Base-by-base conservation (phyloP, 257 asterid species). In the Capsicum chinense region DNA sequence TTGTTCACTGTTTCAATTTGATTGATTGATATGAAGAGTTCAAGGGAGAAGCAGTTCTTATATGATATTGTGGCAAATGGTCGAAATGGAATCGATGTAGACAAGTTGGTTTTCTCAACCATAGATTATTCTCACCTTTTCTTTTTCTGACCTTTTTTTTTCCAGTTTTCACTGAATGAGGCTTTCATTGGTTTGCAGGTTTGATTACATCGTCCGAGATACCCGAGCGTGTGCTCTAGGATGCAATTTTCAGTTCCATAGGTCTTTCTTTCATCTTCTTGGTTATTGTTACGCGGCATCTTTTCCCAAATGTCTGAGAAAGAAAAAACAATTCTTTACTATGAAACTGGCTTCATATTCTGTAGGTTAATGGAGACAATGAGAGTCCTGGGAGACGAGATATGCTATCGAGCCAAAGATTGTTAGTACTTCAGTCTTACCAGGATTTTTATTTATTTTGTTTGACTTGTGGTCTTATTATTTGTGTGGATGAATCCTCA, bases 11-110 rank as follows among this genome's bases (percentile, higher is more conserved):
- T 35, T 26, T 76, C 60, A 66, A 83, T 64, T 39, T 70, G 59
- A 48, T 84, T 78, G 63, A 37, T 70, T 85, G 57, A 84, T 87
- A 26, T 86, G 84, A 82, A 94, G 99, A 90, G 92, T 87, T 82
- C 94, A 59, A 89, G 84, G 92, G 99, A 94, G 86, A 96, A 93
- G 88, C 91, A 62, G 47, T 94, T 93, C 87, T 89, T 96, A 74
- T 96, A 94, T 70, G 99, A 96, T 87, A 92, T 96, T 85, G 99
- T 96, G 90, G 99, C 98, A 78, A 96, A 96, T 90, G 98, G 99
- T 83, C 97, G 97, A 84, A 96, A 91, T 90, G 98, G 98, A 84
- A 90, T 96, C 84, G 99, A 94, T 48, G 99, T 96, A 87, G 99
- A 96, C 97, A 96, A 96, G 99, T 94, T 86, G 90, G 98, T 94